Percentiles rank a stretch among this genome's conserved stretches.
Conservation (phyloP, 495 filamentous ascomycete species). For the Xylaria curta region DNA sequence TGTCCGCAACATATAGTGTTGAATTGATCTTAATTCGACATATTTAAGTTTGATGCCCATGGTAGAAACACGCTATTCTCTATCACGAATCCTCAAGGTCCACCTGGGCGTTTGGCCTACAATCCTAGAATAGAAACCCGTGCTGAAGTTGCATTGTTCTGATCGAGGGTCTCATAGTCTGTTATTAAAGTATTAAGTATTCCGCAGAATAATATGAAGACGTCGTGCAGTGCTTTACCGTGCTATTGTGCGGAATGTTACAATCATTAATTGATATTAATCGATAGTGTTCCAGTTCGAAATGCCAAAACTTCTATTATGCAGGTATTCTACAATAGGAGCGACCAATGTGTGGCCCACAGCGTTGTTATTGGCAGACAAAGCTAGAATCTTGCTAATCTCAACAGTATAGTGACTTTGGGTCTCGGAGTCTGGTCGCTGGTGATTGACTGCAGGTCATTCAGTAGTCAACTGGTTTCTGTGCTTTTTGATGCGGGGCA, state of each 20-base stretch:
- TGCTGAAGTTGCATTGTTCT: background rate
- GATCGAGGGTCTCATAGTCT: background rate
- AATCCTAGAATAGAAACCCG: background rate
- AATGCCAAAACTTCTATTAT: background rate
- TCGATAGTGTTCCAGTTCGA: background rate
- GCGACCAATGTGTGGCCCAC: background rate
- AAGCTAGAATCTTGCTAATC: background rate
- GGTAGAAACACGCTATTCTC: background rate
- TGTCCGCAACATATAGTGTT: background rate
- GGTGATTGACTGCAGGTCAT: background rate
- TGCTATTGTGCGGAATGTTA: background rate
- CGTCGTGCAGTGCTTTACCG: background rate
- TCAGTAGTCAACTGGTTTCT: background rate
- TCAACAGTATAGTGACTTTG: conserved; percentile 3
- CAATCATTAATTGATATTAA: background rate
- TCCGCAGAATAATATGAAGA: background rate
- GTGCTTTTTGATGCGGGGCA: conserved; percentile 5
- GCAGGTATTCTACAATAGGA: conserved; percentile 9
- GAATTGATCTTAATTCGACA: background rate
- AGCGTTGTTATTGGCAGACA: background rate
- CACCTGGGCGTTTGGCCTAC: background rate
- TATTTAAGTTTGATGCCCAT: background rate
- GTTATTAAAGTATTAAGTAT: background rate
- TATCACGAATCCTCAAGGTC: background rate
- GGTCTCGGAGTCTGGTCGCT: background rate